Percentiles rank a stretch among this genome's conserved stretches.
Conservation (phyloP, 139 green algal genomes). For the Haematococcus lacustris region DNA sequence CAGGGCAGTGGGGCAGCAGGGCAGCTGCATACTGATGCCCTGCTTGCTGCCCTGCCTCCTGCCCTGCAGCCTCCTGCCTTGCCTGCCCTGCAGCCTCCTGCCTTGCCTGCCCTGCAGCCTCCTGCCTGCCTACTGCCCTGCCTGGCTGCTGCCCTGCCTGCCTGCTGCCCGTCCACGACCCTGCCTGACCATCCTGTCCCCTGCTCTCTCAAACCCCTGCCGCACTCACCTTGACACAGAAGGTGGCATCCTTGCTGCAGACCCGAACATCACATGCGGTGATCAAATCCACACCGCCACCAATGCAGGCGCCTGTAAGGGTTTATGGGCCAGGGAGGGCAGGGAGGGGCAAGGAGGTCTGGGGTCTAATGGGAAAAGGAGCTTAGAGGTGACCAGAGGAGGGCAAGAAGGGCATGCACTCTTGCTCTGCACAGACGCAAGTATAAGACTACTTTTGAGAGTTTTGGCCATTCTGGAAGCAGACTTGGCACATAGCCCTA, state of each 20-base stretch:
- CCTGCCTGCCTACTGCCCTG: too few relatives aligned
- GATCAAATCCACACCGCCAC: conserved; percentile 81
- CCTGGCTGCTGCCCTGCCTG: too few relatives aligned
- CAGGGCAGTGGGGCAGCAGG: not conserved
- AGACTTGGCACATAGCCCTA: too few relatives aligned
- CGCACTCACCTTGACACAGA: conserved; percentile 76
- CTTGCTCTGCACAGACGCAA: not conserved
- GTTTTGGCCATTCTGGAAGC: too few relatives aligned
- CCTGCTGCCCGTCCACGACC: not conserved
- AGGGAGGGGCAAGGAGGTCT: too few relatives aligned
- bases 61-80: not conserved
- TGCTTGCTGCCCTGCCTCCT: not conserved
- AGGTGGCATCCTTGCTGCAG: conserved; percentile 53
- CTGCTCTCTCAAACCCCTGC: not conserved
- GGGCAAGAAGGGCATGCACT: not conserved
- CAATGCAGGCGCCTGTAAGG: conserved; percentile 65
- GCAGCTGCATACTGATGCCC: not conserved
- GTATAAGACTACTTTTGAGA: too few relatives aligned
- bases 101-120: too few relatives aligned
- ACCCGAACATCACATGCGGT: conserved; percentile 81
- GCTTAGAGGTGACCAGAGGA: not conserved
- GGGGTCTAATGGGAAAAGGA: not conserved
- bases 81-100: too few relatives aligned
- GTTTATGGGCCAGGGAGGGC: too few relatives aligned
- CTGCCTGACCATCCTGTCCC: not conserved